Percentiles rank a stretch among this genome's conserved stretches.
Conservation (phyloP, 768 basidiomycete species). For the Macrolepiota albuminosa region DNA sequence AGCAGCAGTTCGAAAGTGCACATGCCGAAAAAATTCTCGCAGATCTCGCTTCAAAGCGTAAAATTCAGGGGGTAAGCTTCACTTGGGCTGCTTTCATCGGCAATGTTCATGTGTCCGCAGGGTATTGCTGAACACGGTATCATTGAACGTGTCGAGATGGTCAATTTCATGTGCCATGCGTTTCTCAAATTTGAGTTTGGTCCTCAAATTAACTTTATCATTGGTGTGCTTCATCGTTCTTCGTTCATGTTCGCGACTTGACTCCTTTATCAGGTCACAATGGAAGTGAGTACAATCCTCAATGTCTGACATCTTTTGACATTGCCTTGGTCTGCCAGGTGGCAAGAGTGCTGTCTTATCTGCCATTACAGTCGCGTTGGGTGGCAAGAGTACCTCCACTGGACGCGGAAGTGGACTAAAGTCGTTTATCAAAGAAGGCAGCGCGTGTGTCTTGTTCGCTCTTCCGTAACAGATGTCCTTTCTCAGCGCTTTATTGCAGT, state of each 20-base stretch:
- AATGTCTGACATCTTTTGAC: neutral
- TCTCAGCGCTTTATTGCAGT: conserved; percentile 28
- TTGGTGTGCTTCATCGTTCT: conserved; percentile 42
- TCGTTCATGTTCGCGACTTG: neutral
- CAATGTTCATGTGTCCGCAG: conserved; percentile 32
- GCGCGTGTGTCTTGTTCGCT: conserved; percentile 46
- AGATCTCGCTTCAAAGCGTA: conserved; percentile 43
- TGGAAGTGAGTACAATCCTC: conserved; percentile 52
- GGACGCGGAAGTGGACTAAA: conserved; percentile 85
- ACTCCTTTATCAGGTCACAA: conserved; percentile 62
- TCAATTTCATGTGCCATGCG: conserved; percentile 96
- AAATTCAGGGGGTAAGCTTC: conserved; percentile 41
- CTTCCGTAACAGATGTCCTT: neutral
- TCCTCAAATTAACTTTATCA: conserved; percentile 95
- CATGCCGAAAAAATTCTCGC: conserved; percentile 53
- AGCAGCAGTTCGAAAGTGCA: conserved; percentile 61
- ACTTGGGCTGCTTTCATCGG: conserved; percentile 4
- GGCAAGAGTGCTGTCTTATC: conserved; percentile 94
- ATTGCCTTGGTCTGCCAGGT: conserved; percentile 45
- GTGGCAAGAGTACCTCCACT: conserved; percentile 89
- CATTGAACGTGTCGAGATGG: conserved; percentile 80
- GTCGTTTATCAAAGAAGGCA: conserved; percentile 81
- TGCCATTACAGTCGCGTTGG: conserved; percentile 88
- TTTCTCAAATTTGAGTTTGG: conserved; percentile 81
- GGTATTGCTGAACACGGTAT: conserved; percentile 82